Evolutionary conservation across 192 early-diverging fungal genomes (phyloP).

Genomic region (Helicostylum pulchrum): DNA sequence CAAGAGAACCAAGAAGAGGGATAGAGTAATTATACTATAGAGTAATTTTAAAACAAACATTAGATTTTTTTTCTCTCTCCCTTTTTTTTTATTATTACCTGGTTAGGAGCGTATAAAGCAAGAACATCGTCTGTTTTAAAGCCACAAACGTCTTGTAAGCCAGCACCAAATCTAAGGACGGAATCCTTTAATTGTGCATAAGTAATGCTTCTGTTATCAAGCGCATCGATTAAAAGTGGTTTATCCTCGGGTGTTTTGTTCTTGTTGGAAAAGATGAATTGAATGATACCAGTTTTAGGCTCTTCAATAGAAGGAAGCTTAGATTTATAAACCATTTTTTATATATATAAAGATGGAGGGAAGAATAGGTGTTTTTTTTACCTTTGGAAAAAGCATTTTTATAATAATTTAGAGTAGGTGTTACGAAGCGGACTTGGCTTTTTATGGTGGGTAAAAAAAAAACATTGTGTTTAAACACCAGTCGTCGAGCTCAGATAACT

Average conservation of each 20-base stretch:
- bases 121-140: conserved; percentile 30
- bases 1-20: conserved; percentile 35
- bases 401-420: no score
- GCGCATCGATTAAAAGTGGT: conserved; percentile 43
- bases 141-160: conserved; percentile 28
- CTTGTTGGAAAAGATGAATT: conserved; percentile 39
- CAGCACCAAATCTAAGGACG: conserved; percentile 25
- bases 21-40: conserved; percentile 33
- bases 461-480: no score
- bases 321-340: conserved; percentile 42
- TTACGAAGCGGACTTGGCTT: no score
- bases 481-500: no score
- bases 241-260: conserved; percentile 37
- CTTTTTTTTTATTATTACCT: conserved; percentile 17
- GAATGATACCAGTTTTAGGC: conserved; percentile 42
- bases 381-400: no score
- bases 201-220: conserved; percentile 27
- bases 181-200: conserved; percentile 35
- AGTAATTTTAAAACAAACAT: not conserved
- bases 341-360: not conserved
- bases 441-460: no score
- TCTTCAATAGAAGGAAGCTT: conserved; percentile 34
- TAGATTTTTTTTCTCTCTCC: not conserved
- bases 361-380: not conserved
- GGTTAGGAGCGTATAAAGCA: conserved; percentile 30